Evolutionary conservation across 257 asterid species (phyloP).

Genomic region (Gynochthodes officinalis): DNA sequence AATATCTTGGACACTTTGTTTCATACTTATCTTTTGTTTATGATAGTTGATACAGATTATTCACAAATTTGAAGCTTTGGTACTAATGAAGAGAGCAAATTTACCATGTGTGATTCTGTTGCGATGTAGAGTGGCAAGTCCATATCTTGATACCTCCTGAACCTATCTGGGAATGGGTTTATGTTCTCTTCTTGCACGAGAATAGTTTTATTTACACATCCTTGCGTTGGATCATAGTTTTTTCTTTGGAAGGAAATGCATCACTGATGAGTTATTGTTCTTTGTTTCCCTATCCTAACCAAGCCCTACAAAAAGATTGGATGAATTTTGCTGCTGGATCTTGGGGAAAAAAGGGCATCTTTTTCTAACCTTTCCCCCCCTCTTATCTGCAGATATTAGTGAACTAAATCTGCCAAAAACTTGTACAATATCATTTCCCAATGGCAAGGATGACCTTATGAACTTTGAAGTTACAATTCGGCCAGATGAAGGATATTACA

Average conservation of each 20-base stretch:
- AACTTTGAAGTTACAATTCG: constrained; percentile 88
- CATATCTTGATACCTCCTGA: neutral
- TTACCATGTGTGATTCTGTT: neutral
- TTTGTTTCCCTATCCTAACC: neutral
- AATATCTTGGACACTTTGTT: too few species aligned
- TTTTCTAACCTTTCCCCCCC: neutral
- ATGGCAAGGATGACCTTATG: constrained; percentile 95
- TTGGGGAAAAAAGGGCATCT: neutral
- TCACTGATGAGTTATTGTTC: neutral
- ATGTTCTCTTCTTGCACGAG: neutral
- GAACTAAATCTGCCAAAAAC: constrained; percentile 86
- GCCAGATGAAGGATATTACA: constrained; percentile 88
- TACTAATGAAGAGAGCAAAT: neutral
- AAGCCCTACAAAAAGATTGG: neutral
- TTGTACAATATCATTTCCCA: constrained; percentile 80
- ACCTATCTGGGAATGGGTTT: neutral
- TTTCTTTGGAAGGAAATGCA: neutral
- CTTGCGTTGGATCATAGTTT: neutral
- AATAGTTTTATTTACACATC: neutral
- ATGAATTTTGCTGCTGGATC: neutral
- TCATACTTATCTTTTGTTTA: neutral
- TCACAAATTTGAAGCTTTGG: neutral
- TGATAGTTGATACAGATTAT: neutral
- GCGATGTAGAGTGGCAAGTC: neutral
- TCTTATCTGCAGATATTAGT: constrained; percentile 55